phyloP scores from a whole-genome alignment of 768 basidiomycete species.

The Kwoniella dejecticola region DNA sequence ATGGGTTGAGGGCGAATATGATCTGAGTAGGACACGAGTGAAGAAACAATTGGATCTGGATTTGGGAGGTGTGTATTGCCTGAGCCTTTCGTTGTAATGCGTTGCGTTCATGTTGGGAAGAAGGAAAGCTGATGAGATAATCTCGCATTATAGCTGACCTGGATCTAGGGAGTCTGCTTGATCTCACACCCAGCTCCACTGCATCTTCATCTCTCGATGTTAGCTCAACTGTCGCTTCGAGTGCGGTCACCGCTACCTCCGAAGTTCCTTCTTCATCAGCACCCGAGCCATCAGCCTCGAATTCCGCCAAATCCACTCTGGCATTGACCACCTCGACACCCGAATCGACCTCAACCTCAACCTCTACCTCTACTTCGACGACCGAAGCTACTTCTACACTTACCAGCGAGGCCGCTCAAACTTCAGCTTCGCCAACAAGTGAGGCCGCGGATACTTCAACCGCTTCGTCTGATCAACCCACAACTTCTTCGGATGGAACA shows the following conservation, averaged over 20 bases:
- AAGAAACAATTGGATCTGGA: constrained; percentile 2
- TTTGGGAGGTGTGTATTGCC: constrained; percentile 1
- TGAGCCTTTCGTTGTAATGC: neutral
- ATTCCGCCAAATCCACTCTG: constrained; percentile 2
- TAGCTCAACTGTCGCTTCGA: neutral
- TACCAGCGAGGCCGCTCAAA: neutral
- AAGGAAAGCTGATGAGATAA: neutral
- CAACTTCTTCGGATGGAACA: neutral
- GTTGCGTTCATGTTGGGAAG: neutral
- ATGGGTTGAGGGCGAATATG: neutral
- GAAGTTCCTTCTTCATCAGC: neutral
- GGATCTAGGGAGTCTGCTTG: neutral
- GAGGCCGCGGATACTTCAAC: neutral
- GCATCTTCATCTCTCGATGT: neutral
- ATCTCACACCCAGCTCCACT: neutral
- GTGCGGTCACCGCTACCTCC: too few species aligned
- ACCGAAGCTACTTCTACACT: neutral
- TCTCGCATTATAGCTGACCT: neutral
- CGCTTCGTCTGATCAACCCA: neutral
- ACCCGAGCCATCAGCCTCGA: neutral
- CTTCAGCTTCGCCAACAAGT: neutral
- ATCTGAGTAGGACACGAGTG: neutral
- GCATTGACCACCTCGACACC: constrained; percentile 1
- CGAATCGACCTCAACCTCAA: neutral
- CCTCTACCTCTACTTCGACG: neutral